Percentiles rank a stretch among this genome's conserved stretches.
Conservation (phyloP, 1,139 yeast species). For the Taiozyma onychis region DNA sequence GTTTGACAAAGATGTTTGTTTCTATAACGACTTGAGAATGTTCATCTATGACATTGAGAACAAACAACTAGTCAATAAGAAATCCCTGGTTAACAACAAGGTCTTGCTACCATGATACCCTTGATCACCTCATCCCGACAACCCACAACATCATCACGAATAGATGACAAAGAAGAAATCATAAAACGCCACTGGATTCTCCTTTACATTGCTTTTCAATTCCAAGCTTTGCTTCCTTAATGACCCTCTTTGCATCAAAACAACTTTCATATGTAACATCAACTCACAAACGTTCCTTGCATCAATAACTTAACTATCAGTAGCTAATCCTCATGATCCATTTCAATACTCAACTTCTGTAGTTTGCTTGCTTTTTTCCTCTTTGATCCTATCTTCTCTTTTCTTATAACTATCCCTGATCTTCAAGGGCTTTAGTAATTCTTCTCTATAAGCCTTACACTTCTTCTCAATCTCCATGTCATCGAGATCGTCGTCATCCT, state of each 20-base stretch:
- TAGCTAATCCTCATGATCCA: neutral
- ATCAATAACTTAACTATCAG: neutral
- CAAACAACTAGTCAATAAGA: constrained; percentile 13
- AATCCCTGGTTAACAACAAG: constrained; percentile 18
- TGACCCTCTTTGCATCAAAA: neutral
- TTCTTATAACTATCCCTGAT: constrained; percentile 10
- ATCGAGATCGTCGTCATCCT: constrained; percentile 17
- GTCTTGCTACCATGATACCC: constrained; percentile 6
- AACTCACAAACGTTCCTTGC: neutral
- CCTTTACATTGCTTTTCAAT: neutral
- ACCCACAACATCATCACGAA: neutral
- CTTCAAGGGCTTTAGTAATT: constrained; percentile 7
- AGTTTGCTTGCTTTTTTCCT: neutral
- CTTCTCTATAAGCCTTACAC: constrained; percentile 14
- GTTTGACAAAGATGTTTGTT: constrained; percentile 20
- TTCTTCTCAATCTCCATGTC: constrained; percentile 19
- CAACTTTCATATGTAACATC: neutral
- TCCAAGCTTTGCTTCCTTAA: neutral
- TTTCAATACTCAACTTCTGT: neutral
- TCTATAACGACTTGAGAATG: constrained; percentile 28
- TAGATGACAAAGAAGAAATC: neutral
- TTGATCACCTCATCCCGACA: neutral
- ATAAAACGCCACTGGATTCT: neutral
- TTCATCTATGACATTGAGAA: constrained; percentile 25
- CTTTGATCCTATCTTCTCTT: constrained; percentile 9